phyloP scores from a whole-genome alignment of 352 stramenopile genomes.

The Blastocystis sp. region DNA sequence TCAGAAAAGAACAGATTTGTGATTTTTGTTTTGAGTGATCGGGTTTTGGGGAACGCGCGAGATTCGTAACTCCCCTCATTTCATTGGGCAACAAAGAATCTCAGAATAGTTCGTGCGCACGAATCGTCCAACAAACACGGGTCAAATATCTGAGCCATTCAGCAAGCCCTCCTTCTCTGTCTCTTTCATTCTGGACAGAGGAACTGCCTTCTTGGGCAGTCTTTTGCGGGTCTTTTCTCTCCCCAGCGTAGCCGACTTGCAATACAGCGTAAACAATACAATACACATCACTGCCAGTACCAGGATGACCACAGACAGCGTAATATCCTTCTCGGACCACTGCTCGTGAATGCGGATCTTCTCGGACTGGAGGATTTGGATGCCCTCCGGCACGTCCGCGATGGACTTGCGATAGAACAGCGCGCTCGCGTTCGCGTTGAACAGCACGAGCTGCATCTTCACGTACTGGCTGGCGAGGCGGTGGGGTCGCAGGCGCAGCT shows the following conservation, averaged over 20 bases:
- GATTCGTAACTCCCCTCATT: conserved; percentile 43
- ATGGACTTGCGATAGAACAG: conserved; percentile 42
- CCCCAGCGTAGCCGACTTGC: background rate
- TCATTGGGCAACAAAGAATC: conserved; percentile 3
- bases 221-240: background rate
- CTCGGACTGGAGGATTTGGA: background rate
- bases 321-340: background rate
- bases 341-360: conserved; percentile 17
- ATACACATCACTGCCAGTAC: background rate
- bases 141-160: background rate
- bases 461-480: conserved; percentile 30
- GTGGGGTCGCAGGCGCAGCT: conserved; percentile 14
- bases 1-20: background rate
- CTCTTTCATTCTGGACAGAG: background rate
- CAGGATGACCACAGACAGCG: background rate
- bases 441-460: conserved; percentile 54
- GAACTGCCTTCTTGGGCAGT: background rate
- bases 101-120: background rate
- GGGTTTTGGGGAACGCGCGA: background rate
- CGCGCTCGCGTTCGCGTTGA: conserved; percentile 69
- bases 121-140: background rate
- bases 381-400: background rate
- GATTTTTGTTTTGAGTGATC: background rate
- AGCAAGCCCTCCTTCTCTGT: background rate
- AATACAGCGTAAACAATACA: background rate